These are phyloP conservation scores for Rauvolfia tetraphylla DNA, from an alignment of 257 asterid genomes.

Conservation along the genomic window DNA sequence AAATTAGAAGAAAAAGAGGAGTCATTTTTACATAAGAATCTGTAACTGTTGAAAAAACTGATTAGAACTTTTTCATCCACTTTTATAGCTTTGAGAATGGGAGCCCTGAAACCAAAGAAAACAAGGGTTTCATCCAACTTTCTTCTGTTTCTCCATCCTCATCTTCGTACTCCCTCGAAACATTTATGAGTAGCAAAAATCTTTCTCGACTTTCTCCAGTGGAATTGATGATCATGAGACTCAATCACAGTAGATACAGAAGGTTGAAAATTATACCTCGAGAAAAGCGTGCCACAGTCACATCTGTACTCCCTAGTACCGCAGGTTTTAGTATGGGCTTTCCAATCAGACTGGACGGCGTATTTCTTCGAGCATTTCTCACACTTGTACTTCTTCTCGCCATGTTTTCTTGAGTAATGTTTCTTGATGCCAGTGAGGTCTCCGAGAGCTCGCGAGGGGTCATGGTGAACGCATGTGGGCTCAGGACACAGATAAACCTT, in stretches of 20 bases:
- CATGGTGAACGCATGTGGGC: conserved; percentile 74
- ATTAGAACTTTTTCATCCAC: background rate
- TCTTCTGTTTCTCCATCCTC: background rate
- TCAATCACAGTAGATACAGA: too few relatives aligned
- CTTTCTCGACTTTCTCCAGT: background rate
- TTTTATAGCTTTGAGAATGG: background rate
- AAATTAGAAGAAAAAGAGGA: background rate
- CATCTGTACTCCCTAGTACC: conserved; percentile 75
- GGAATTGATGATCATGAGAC: background rate
- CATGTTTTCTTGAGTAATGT: conserved; percentile 69
- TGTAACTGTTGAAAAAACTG: conserved; percentile 1
- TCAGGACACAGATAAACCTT: conserved; percentile 85
- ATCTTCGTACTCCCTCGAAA: too few relatives aligned
- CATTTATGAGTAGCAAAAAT: background rate
- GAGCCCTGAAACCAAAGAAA: background rate
- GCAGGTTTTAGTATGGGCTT: conserved; percentile 70
- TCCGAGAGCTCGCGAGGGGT: conserved; percentile 71
- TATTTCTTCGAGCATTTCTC: conserved; percentile 80
- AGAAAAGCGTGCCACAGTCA: conserved; percentile 80
- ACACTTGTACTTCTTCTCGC: conserved; percentile 72
- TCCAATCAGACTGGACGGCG: conserved; percentile 85
- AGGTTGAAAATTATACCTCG: conserved; percentile 35
- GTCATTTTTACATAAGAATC: background rate
- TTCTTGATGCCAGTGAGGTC: conserved; percentile 88
- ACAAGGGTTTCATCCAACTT: background rate